Percentiles rank a stretch among this genome's conserved stretches.
Evolutionary conservation across 139 green algal species (phyloP).

Genomic region (Tetraselmis striata): DNA sequence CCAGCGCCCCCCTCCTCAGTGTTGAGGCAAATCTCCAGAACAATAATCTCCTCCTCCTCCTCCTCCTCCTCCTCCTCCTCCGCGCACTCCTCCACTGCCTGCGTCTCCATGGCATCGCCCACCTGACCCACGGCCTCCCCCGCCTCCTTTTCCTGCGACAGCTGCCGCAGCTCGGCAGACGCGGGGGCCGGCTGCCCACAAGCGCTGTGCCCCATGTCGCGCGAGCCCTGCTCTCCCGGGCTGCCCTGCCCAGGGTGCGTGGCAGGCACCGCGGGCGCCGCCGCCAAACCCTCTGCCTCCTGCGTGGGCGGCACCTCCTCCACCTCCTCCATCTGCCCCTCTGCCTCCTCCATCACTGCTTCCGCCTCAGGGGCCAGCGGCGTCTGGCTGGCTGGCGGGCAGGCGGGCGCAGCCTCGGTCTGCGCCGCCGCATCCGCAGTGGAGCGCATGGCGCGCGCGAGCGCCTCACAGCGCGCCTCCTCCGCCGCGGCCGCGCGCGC

Average conservation of each 20-base stretch:
- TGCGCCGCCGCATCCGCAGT: neutral
- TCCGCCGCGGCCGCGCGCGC: neutral
- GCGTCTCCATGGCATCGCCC: no score
- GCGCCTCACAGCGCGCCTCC: neutral
- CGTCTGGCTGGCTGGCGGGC: no score
- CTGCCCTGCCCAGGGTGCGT: no score
- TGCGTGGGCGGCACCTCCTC: neutral
- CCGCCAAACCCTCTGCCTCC: neutral
- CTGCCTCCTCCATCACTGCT: no score
- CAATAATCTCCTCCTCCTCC: neutral
- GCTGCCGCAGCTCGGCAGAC: neutral
- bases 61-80: neutral
- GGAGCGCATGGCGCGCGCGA: no score
- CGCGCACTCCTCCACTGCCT: neutral
- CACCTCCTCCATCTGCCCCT: neutral
- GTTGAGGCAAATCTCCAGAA: neutral
- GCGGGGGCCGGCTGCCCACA: neutral
- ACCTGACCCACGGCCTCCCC: no score
- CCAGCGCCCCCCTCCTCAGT: neutral
- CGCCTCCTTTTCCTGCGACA: no score
- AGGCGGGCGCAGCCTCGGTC: no score
- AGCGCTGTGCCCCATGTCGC: neutral
- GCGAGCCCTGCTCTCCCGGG: neutral
- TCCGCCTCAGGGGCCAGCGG: no score
- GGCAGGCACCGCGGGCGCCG: no score